Evolutionary conservation across 345 rosid genomes (phyloP), one percentile per base, ranked within the genome.

Genomic region (Euphorbia tirucalli): DNA sequence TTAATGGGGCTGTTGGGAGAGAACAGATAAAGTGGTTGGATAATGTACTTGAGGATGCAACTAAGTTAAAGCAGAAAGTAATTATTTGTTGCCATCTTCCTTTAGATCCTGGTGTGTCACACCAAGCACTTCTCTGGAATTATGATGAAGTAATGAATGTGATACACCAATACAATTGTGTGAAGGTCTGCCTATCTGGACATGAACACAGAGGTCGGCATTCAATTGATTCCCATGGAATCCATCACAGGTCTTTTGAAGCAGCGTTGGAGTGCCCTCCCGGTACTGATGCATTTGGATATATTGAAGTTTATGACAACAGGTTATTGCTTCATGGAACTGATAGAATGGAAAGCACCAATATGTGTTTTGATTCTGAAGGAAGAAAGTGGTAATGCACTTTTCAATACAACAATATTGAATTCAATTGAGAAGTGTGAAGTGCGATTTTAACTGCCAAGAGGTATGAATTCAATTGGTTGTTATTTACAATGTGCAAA

Each of bases 191-290:
- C 88, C 83, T 92, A 35, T 81, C 96, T 1, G 97, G 99, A 25
- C 99, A 95, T 43, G 91, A 89, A 64, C 98, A 95, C 73, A 71
- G 77, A 79, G 98, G 98, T 30, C 90, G 96, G 41, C 76, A 89
- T 77, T 84, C 92, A 15, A 65, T 90, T 41, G 99, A 95, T 85
- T 78, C 88, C 46, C 89, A 76, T 43, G 97, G 96, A 54, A 77
- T 95, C 73, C 98, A 95, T 76, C 98, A 95, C 63, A 80, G 91
- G 71, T 89, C 84, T 25, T 66, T 95, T 35, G 98, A 95, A 85
- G 98, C 98, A 74, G 90, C 94, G 5, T 78, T 95, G 55, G 99
- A 92, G 75, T 88, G 99, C 15, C 96, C 96, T 49, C 98, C 94
- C 0, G 97, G 90, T 49, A 85, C 93, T 2, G 83, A 86, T 87